These are phyloP conservation scores for Penicillium sp. DNA, from an alignment of 2,329 filamentous ascomycete species.

Conservation along the genomic window DNA sequence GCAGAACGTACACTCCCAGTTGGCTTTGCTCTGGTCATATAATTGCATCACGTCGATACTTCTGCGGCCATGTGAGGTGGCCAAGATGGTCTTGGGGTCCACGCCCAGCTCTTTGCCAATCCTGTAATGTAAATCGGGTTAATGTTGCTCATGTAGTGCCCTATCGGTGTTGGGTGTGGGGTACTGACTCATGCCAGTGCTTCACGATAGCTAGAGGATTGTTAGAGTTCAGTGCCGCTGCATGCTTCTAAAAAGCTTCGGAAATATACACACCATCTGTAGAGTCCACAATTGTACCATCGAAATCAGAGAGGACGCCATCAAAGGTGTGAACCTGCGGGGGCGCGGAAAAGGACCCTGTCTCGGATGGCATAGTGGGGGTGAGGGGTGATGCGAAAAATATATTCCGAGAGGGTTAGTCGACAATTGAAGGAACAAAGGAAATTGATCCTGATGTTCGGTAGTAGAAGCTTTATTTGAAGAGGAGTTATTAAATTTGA, in stretches of 20 bases:
- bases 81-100: slow-evolving; percentile 77
- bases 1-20: slow-evolving; percentile 77
- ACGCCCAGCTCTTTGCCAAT: slow-evolving; percentile 77
- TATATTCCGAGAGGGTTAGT: neutral
- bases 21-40: slow-evolving; percentile 80
- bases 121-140: slow-evolving; percentile 23
- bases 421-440: neutral
- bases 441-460: neutral
- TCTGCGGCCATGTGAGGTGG: slow-evolving; percentile 86
- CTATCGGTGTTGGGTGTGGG: neutral
- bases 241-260: neutral
- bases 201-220: slow-evolving; percentile 60
- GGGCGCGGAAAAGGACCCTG: slow-evolving; percentile 42
- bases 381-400: slow-evolving; percentile 10
- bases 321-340: slow-evolving; percentile 41
- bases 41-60: slow-evolving; percentile 82
- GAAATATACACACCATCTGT: slow-evolving; percentile 39
- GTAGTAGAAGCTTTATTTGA: neutral
- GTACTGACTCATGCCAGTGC: slow-evolving; percentile 60
- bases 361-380: slow-evolving; percentile 32
- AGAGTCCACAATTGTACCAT: slow-evolving; percentile 50
- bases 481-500: neutral
- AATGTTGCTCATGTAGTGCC: neutral
- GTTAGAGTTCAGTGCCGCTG: slow-evolving; percentile 48
- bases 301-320: slow-evolving; percentile 49